phyloP scores from a whole-genome alignment of 2,329 filamentous ascomycete genomes.

The Lasiodiplodia gonubiensis region DNA sequence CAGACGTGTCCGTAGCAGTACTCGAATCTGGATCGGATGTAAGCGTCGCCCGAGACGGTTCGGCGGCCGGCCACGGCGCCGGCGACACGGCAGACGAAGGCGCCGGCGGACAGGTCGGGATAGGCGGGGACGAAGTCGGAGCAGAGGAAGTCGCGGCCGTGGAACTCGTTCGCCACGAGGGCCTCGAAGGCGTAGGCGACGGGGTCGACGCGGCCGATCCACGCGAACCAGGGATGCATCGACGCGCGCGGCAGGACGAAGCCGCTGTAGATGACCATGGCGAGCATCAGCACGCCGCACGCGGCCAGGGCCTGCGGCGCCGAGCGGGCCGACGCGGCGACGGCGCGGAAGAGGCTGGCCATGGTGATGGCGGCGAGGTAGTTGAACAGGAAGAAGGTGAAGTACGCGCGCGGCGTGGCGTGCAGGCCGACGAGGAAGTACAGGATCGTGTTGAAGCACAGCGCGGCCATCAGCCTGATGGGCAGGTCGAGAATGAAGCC shows the following conservation, averaged over 20 bases:
- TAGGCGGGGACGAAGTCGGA: slow-evolving; percentile 54
- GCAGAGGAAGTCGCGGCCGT: slow-evolving; percentile 40
- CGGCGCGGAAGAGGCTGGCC: slow-evolving; percentile 82
- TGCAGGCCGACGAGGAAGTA: slow-evolving; percentile 87
- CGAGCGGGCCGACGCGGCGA: slow-evolving; percentile 74
- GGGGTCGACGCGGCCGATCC: slow-evolving; percentile 72
- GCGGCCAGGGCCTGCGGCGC: slow-evolving; percentile 62
- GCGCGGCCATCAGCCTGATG: slow-evolving; percentile 72
- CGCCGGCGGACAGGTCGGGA: slow-evolving; percentile 35
- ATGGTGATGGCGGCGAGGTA: slow-evolving; percentile 69
- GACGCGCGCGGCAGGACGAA: slow-evolving; percentile 71
- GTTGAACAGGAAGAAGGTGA: slow-evolving; percentile 78
- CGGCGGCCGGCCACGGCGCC: slow-evolving; percentile 48
- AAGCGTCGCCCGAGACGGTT: slow-evolving; percentile 48
- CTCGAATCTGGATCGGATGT: slow-evolving; percentile 37
- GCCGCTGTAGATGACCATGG: slow-evolving; percentile 70
- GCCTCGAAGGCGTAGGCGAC: slow-evolving; percentile 80
- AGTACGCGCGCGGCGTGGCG: slow-evolving; percentile 75
- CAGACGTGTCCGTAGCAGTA: slow-evolving; percentile 51
- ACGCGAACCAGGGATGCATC: slow-evolving; percentile 54
- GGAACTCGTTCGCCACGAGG: slow-evolving; percentile 77
- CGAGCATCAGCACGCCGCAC: slow-evolving; percentile 63
- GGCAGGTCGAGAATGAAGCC: slow-evolving; percentile 86
- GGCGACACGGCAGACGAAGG: slow-evolving; percentile 49
- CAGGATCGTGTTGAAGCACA: slow-evolving; percentile 78